These are phyloP conservation scores for Trichoderma lentiforme DNA, from an alignment of 2,329 filamentous ascomycete species.

Conservation along the genomic window DNA sequence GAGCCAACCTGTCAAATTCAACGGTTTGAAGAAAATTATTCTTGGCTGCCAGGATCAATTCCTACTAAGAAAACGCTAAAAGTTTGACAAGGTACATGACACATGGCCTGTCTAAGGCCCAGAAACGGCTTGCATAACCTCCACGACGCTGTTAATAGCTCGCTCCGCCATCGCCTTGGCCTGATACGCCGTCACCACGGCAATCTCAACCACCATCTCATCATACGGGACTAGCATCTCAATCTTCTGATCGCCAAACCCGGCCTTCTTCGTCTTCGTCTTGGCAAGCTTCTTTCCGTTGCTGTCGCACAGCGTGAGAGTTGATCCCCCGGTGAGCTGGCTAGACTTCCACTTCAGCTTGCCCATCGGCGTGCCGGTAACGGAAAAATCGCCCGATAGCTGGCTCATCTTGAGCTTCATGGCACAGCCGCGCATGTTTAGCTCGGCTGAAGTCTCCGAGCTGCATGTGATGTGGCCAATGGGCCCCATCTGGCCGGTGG, in stretches of 20 bases:
- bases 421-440: neutral
- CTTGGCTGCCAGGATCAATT: neutral
- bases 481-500: neutral
- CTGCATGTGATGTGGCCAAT: neutral
- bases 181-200: neutral
- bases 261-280: neutral
- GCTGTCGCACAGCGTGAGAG: neutral
- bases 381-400: neutral
- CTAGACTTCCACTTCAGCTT: neutral
- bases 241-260: neutral
- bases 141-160: neutral
- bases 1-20: neutral
- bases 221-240: neutral
- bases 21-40: neutral
- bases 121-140: neutral
- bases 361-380: neutral
- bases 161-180: neutral
- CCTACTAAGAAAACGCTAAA: neutral
- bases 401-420: constrained; percentile 1
- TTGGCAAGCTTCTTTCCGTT: neutral
- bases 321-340: neutral
- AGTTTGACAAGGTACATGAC: neutral
- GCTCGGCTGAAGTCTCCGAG: neutral
- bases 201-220: neutral
- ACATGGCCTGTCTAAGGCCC: neutral